Evolutionary conservation across 148 eudicot species (phyloP), one percentile per base, ranked within the genome.

Genomic region (Cornus suecica): DNA sequence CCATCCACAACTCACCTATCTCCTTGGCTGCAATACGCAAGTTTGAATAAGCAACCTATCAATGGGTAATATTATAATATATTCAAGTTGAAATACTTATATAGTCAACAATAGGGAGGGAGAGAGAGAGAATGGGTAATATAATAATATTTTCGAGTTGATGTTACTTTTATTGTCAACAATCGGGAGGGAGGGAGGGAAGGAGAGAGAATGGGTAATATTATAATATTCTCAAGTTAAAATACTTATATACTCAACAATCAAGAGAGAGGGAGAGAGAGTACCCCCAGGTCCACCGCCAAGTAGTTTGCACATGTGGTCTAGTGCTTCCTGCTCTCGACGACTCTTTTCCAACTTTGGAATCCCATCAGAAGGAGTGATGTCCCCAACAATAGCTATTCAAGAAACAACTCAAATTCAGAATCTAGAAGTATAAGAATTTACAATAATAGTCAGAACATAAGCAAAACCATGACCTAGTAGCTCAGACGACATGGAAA

Each of bases 361-460:
- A 63, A 95, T 74, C 70, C 97, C 99, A 80, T 93, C 97, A 60
- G 81, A 51, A 62, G 99, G 99, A 75, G 99, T 91, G 73, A 95
- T 95, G 80, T 95, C 99, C 25, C 99, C 99, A 78, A 95, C 99
- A 79, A 95, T 95, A 52, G 99, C 99, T 95, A 76, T 79, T n/a
- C 68, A 63, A 52, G 60, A 58, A 26, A 4, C 28, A 74, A 16
- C 63, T 20, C 56, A 42, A 68, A 25, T 31, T 58, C 30, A 23
- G 13, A 23, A 73, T 31, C 26, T 14, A 31, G 27, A 65, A 72
- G 56, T 10, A 29, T 3, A 51, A 26, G 22, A 29, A 37, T 8
- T 34, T 41, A 10, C 31, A 8, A 51, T 45, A 37, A 37, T 37
- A 37, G 42, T 37, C 42, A 37, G 42, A 37, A 37, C 42, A 6